Conservation (phyloP, 2,329 filamentous ascomycete species). For the Diaporthe vexans region DNA sequence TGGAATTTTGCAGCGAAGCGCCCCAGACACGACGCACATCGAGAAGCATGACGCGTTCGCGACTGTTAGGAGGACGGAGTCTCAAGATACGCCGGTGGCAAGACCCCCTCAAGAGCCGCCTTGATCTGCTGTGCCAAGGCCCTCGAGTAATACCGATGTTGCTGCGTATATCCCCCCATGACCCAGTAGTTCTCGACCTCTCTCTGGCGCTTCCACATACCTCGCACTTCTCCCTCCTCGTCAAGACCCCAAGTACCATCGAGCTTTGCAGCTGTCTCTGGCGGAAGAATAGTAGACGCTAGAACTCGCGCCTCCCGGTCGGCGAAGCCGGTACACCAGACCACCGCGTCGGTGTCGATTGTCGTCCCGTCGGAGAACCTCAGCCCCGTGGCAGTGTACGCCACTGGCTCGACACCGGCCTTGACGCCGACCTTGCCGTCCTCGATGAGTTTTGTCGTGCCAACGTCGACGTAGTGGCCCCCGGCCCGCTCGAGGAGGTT, state of each 20-base stretch:
- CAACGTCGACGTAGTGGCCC: constrained; percentile 57
- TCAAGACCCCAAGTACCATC: background rate
- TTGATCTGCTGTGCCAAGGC: too few relatives aligned
- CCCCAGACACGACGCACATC: too few relatives aligned
- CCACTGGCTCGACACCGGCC: constrained; percentile 49
- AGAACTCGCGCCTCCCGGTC: background rate
- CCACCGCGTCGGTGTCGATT: constrained; percentile 52
- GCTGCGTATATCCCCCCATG: too few relatives aligned
- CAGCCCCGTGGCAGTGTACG: constrained; percentile 50
- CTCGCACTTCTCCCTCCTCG: too few relatives aligned
- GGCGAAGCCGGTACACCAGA: constrained; percentile 2
- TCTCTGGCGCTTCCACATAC: too few relatives aligned
- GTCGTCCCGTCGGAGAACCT: constrained; percentile 51
- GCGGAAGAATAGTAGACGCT: background rate
- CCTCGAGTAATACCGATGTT: too few relatives aligned
- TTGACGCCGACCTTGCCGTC: constrained; percentile 51
- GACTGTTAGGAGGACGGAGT: too few relatives aligned
- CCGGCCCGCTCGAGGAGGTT: constrained; percentile 53
- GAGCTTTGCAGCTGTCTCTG: background rate
- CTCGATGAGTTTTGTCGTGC: constrained; percentile 49
- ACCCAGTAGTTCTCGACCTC: too few relatives aligned
- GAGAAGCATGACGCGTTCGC: too few relatives aligned
- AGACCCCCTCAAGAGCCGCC: too few relatives aligned
- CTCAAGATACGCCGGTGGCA: too few relatives aligned
- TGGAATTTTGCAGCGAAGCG: too few relatives aligned